phyloP scores from a whole-genome alignment of 2,329 filamentous ascomycete species.

The Monilinia polystroma region DNA sequence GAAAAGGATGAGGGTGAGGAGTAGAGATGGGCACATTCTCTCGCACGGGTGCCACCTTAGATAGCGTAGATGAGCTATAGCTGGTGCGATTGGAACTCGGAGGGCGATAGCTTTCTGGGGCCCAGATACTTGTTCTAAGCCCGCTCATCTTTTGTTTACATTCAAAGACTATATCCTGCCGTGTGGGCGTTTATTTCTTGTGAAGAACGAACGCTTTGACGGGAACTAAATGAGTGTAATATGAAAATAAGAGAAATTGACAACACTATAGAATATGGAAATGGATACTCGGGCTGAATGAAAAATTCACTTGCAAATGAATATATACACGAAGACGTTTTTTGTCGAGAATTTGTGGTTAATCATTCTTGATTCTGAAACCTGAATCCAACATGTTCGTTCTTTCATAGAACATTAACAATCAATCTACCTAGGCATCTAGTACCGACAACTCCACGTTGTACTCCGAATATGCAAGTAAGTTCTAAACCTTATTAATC shows the following conservation, averaged over 20 bases:
- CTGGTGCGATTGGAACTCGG: slow-evolving; percentile 7
- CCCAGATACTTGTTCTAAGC: slow-evolving; percentile 19
- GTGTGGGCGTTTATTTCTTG: not conserved
- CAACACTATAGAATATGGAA: slow-evolving; percentile 6
- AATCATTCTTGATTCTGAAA: not conserved
- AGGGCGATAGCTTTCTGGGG: slow-evolving; percentile 9
- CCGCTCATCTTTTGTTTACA: slow-evolving; percentile 10
- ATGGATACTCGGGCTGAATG: not conserved
- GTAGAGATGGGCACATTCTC: slow-evolving; percentile 14
- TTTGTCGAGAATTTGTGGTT: not conserved
- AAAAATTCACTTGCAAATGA: not conserved
- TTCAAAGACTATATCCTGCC: not conserved
- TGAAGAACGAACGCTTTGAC: not conserved
- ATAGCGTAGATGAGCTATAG: not conserved
- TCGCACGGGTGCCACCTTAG: not conserved
- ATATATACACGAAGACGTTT: not conserved
- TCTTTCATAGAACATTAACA: not conserved
- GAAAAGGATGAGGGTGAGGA: not conserved
- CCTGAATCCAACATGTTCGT: not conserved
- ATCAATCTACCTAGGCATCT: too few relatives aligned
- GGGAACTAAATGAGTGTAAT: not conserved
- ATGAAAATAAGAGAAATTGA: slow-evolving; percentile 3
- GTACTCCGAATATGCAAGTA: too few relatives aligned
- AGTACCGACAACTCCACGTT: too few relatives aligned
- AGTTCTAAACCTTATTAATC: not conserved